Conservation (phyloP, 2,329 filamentous ascomycete genomes). For the Coccinonectria pachysandricola region DNA sequence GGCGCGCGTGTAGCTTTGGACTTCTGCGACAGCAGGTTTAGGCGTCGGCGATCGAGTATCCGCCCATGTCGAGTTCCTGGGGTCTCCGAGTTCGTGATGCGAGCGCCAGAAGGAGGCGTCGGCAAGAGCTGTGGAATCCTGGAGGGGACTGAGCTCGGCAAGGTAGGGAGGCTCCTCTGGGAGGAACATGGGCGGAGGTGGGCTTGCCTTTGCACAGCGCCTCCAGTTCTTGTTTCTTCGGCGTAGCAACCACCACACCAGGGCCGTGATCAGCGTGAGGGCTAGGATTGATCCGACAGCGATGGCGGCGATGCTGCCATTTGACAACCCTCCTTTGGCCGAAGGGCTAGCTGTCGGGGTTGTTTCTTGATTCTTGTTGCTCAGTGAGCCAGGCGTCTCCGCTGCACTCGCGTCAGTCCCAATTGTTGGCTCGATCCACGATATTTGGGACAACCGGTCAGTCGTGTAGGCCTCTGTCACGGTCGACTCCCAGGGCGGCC, state of each 20-base stretch:
- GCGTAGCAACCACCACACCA: slow-evolving; percentile 7
- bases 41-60: slow-evolving; percentile 13
- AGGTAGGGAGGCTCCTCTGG: slow-evolving; percentile 1
- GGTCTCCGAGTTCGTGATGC: slow-evolving; percentile 8
- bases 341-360: slow-evolving; percentile 1
- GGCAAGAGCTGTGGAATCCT: slow-evolving; percentile 3
- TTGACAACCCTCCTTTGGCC: slow-evolving; percentile 5
- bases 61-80: slow-evolving; percentile 10
- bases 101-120: slow-evolving; percentile 9
- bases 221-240: slow-evolving; percentile 3
- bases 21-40: slow-evolving; percentile 16
- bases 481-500: too few species aligned
- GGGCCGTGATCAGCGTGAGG: slow-evolving; percentile 1
- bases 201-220: neutral
- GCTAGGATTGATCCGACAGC: slow-evolving; percentile 7
- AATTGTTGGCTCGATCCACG: too few species aligned
- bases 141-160: slow-evolving; percentile 3
- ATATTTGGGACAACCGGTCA: too few species aligned
- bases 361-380: slow-evolving; percentile 1
- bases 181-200: slow-evolving; percentile 1
- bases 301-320: slow-evolving; percentile 12
- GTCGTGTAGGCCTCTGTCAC: too few species aligned
- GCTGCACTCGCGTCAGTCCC: too few species aligned
- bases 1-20: slow-evolving; percentile 12
- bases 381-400: too few species aligned